Evolutionary conservation across 2,329 filamentous ascomycete genomes (phyloP).

Genomic region (Polychaeton citri): DNA sequence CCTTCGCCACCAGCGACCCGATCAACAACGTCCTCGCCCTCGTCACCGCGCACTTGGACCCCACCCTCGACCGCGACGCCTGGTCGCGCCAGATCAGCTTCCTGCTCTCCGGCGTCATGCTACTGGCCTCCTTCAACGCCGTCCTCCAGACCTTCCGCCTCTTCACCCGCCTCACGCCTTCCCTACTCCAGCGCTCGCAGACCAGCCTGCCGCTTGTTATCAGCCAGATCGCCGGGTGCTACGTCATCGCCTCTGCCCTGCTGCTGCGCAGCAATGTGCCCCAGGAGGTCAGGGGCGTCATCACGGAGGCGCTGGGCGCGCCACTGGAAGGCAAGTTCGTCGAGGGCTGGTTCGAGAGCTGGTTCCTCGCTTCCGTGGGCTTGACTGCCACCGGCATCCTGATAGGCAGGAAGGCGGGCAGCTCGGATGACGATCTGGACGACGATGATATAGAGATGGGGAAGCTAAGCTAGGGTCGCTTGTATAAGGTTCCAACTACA

Average conservation of each 20-base stretch:
- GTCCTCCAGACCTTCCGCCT: slow-evolving; percentile 77
- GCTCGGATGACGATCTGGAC: slow-evolving; percentile 25
- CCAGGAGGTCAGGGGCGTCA: slow-evolving; percentile 59
- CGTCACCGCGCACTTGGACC: slow-evolving; percentile 72
- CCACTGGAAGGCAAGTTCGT: slow-evolving; percentile 61
- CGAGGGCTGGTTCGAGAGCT: slow-evolving; percentile 76
- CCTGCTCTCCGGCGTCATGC: slow-evolving; percentile 67
- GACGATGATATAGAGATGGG: slow-evolving; percentile 46
- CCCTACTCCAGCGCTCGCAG: slow-evolving; percentile 59
- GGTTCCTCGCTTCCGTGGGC: slow-evolving; percentile 60
- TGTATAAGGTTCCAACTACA: background rate
- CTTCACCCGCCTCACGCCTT: slow-evolving; percentile 60
- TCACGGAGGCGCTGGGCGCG: slow-evolving; percentile 64
- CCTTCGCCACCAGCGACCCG: slow-evolving; percentile 61
- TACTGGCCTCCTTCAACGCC: slow-evolving; percentile 67
- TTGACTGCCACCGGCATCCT: slow-evolving; percentile 60
- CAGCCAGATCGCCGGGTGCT: slow-evolving; percentile 69
- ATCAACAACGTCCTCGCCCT: slow-evolving; percentile 73
- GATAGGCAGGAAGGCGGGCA: slow-evolving; percentile 50
- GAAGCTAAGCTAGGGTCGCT: slow-evolving; percentile 49
- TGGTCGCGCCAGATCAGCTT: slow-evolving; percentile 83
- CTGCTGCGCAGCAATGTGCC: slow-evolving; percentile 69
- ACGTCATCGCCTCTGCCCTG: slow-evolving; percentile 69
- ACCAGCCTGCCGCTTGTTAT: slow-evolving; percentile 68
- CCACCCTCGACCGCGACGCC: slow-evolving; percentile 64